Conservation (phyloP, 495 filamentous ascomycete genomes). For the Penicillium goetzii region DNA sequence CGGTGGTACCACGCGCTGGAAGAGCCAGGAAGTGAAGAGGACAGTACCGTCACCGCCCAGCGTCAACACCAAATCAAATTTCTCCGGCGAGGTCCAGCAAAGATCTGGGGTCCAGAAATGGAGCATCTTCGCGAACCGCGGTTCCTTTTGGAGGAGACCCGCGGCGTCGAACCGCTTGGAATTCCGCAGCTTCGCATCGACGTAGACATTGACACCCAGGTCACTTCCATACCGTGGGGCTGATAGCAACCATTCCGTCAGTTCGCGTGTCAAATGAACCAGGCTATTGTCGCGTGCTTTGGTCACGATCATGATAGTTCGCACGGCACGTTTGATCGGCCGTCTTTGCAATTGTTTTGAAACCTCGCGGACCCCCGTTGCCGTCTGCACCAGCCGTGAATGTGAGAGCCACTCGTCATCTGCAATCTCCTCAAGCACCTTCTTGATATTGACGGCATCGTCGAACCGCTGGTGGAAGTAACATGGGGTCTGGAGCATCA, state of each 20-base stretch:
- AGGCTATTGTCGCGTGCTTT: slow-evolving; percentile 92
- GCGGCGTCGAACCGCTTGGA: slow-evolving; percentile 85
- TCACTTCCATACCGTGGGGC: slow-evolving; percentile 83
- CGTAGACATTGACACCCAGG: slow-evolving; percentile 86
- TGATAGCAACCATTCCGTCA: slow-evolving; percentile 82
- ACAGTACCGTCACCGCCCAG: slow-evolving; percentile 93
- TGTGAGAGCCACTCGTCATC: slow-evolving; percentile 91
- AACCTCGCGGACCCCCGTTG: slow-evolving; percentile 90
- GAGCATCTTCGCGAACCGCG: slow-evolving; percentile 75
- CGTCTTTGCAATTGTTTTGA: slow-evolving; percentile 89
- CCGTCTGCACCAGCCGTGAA: slow-evolving; percentile 90
- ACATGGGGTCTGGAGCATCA: slow-evolving; percentile 83
- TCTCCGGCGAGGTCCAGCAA: slow-evolving; percentile 86
- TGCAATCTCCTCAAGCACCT: slow-evolving; percentile 89
- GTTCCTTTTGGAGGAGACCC: slow-evolving; percentile 69
- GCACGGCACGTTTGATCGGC: slow-evolving; percentile 84
- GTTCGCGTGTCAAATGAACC: slow-evolving; percentile 80
- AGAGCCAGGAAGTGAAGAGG: slow-evolving; percentile 89
- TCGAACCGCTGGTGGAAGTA: slow-evolving; percentile 98
- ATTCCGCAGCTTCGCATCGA: slow-evolving; percentile 85
- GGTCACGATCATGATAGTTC: slow-evolving; percentile 93
- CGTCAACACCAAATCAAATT: slow-evolving; percentile 90
- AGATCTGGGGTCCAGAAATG: slow-evolving; percentile 94
- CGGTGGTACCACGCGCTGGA: slow-evolving; percentile 89
- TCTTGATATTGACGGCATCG: slow-evolving; percentile 92